Base-by-base conservation (phyloP, 768 basidiomycete species). In the Agrocybe praecox region DNA sequence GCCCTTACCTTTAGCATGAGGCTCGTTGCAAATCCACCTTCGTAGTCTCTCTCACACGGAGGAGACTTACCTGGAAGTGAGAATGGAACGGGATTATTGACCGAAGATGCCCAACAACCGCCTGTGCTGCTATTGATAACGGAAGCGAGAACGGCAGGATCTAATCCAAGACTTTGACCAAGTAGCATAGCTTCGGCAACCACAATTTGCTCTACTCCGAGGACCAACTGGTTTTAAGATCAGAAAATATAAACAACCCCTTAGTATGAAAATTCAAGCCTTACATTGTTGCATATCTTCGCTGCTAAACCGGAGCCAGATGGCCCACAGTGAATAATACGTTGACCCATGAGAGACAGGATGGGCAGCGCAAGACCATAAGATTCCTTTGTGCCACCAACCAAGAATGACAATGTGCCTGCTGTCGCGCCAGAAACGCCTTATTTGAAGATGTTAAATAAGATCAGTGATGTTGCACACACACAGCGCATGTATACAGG, bases 141-240 rank as follows among this genome's bases (percentile, higher is more conserved):
- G 6, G 85, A 80, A 2, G 94, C 89, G 19, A 96, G 80, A 26
- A 94, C 76, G 9, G 79, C 78, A 17, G 93, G 84, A 46, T 92
- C 81, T 54, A 96, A 73, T 2, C 94, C 94, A n/a, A 96, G 74
- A 55, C 82, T 86, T 69, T 85, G 81, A 3, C 94, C 94, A 10
- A 96, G 79, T 5, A 95, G 72, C 94, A 96, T 96, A 3, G 89
- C 93, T 71, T 96, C 94, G n/a, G 82, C 89, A 1, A 92, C 84
- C 15, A 87, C 90, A 52, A 93, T 84, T 71, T 94, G 92, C 64
- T 94, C 81, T 2, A 91, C 88, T 3, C 89, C 90, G 42, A 91
- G 74, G 22, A 90, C 77, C 24, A 88, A 76, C 69, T 87, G 49
- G 66, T 66, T 49, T 53, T 32, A 53, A 36, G n/a, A 29, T 29